Base-by-base conservation (phyloP, 2,329 filamentous ascomycete species). In the Xylaria sp. region DNA sequence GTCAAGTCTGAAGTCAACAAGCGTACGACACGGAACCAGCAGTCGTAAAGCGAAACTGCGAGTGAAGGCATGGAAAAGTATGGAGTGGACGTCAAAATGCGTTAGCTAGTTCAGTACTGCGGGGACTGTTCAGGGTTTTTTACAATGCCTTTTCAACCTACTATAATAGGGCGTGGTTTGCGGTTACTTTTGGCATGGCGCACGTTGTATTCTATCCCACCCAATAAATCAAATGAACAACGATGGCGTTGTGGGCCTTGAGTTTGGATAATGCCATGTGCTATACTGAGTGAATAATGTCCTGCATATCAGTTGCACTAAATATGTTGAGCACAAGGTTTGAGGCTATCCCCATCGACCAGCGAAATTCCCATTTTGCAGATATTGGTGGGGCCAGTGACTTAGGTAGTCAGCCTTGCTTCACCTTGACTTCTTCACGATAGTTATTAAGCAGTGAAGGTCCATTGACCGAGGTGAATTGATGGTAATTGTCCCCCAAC, bases 1-100 rank as follows among this genome's bases (percentile, higher is more conserved):
- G 86, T 87, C 63, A 93, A 94, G 80, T 85, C 82, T 49, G 89
- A 92, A 81, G 79, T 75, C 24, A 84, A 73, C 69, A 86, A 85
- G 80, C 82, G 84, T 61, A 73, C 75, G 56, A 82, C 80, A 54
- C 80, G 81, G 68, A 85, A 77, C 76, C 76, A 81, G 65, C 76
- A 80, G 64, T 81, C 78, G 67, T 83, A 78, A 54, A 41, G 34
- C 17, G 19, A 34, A 11, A 19, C 41, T 37, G n/a, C 13, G 38
- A n/a, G 24, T 13, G 39, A n/a, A 26, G 34, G 47, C n/a, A n/a
- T n/a, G 45, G 34, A 26, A 40, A 44, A 37, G 39, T 18, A 18
- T 48, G 48, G 21, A 51, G 54, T 54, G 21, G 39, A 45, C 19
- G 26, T 22, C 46, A 55, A 57, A 50, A 45, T 39, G n/a, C 19